Conservation (phyloP, 495 filamentous ascomycete species). For the Aspergillus sclerotioniger region DNA sequence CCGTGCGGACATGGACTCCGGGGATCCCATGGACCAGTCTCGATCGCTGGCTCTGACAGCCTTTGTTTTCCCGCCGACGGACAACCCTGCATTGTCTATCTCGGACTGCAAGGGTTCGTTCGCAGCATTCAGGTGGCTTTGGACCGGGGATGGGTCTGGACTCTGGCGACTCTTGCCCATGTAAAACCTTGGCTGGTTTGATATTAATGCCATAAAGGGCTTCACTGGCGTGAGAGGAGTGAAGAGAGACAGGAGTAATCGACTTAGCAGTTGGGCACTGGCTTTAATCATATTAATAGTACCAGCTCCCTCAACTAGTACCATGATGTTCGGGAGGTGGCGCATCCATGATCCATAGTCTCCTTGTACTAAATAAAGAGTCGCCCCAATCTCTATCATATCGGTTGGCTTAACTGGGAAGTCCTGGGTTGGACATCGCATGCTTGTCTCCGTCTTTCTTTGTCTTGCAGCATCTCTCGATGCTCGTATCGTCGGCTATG, state of each 20-base stretch:
- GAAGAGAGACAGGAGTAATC: neutral
- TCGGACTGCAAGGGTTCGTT: slow-evolving; percentile 5
- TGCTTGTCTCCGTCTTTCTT: neutral
- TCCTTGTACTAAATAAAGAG: slow-evolving; percentile 3
- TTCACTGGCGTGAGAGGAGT: neutral
- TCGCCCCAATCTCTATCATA: neutral
- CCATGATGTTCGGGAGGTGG: neutral
- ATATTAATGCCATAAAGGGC: neutral
- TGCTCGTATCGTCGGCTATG: neutral
- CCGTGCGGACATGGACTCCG: neutral
- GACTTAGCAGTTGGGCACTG: neutral
- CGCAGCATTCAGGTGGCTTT: slow-evolving; percentile 4
- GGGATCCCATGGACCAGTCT: neutral
- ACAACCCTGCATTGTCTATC: slow-evolving; percentile 2
- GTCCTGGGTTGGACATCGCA: neutral
- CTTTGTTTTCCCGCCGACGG: neutral
- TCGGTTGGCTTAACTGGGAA: neutral
- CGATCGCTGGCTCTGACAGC: neutral
- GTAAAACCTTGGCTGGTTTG: neutral
- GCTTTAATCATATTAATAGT: neutral
- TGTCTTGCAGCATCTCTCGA: neutral
- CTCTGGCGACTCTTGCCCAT: neutral
- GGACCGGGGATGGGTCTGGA: neutral
- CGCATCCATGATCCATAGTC: neutral
- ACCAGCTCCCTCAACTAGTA: neutral